Evolutionary conservation across 108 stramenopile species (phyloP).

Genomic region (Skeletonema potamos): DNA sequence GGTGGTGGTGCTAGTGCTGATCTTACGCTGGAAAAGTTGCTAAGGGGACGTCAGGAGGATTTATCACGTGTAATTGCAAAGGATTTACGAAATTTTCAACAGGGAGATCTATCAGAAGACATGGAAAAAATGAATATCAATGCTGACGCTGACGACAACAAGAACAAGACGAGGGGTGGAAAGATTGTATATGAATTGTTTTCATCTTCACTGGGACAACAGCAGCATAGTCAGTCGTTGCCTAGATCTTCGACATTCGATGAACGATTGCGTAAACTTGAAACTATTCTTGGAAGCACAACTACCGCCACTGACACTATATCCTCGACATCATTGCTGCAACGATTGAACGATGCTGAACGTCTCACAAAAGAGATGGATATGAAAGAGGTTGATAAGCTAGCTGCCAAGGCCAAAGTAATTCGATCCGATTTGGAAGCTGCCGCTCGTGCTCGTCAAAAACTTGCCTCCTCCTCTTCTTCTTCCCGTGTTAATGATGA

Average conservation of each 20-base stretch:
- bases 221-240: background rate
- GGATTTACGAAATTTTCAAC: slow-evolving; percentile 29
- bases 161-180: slow-evolving; percentile 10
- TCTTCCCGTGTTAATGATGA: slow-evolving; percentile 38
- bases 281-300: slow-evolving; percentile 25
- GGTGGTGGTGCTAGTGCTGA: slow-evolving; percentile 2
- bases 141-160: background rate
- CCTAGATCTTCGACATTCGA: slow-evolving; percentile 22
- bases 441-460: slow-evolving; percentile 33
- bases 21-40: slow-evolving; percentile 4
- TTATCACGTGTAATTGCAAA: slow-evolving; percentile 26
- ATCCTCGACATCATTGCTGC: slow-evolving; percentile 16
- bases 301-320: background rate
- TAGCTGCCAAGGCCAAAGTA: slow-evolving; percentile 44
- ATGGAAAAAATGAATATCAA: background rate
- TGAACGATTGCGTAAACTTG: slow-evolving; percentile 34
- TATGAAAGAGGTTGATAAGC: slow-evolving; percentile 29
- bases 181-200: slow-evolving; percentile 39
- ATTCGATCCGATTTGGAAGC: slow-evolving; percentile 44
- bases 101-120: background rate
- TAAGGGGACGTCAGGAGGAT: slow-evolving; percentile 30
- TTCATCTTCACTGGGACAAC: background rate
- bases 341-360: slow-evolving; percentile 35
- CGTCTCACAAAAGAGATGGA: slow-evolving; percentile 30
- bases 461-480: slow-evolving; percentile 27